Base-by-base conservation (phyloP, 169 alveolate genomes). In the Plasmodium coatneyi region DNA sequence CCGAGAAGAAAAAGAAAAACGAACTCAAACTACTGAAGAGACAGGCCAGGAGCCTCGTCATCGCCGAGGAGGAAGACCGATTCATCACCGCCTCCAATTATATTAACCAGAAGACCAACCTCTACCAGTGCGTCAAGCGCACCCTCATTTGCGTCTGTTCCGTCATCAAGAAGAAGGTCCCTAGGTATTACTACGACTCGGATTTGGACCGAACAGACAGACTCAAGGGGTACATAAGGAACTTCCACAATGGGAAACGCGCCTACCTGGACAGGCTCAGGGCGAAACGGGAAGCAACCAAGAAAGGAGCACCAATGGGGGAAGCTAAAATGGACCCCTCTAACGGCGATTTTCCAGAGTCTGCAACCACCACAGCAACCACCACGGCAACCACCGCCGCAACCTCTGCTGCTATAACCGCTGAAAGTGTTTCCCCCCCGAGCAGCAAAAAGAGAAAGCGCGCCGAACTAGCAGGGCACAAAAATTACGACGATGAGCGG, bases 61-160 rank as follows among this genome's bases (percentile, higher is more conserved):
- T 91, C 60, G 95, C 92, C 25, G 95, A 91, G 49, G 95, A 91
- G 36, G 95, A 91, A 22, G 92, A 91, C 41, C 95, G 95, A 71
- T 91, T 91, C 56, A 80, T 91, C 22, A 52, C 71, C 34, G 95
- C 95, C 28, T 74, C 91, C 9, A 80, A 70, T 19, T 91, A 91
- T 81, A 80, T 82, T 16, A 91, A 81, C 39, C 84, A 91, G 72
- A 91, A 91, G 70, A 12, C 49, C 7, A 41, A 70, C 25, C 49
- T 91, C 9, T 72, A 41, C 19, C 71, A 71, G 54, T 49, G 16
- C 16, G 56, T 91, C 36, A 91, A 81, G 82, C 82, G 72, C 30
- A 30, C 78, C 66, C 81, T 91, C 16, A 32, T 91, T 14, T n/a
- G 52, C 30, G 5, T 81, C 9, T 91, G 95, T 41, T n/a, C 25